Percentiles rank a stretch among this genome's conserved stretches.
phyloP scores from a whole-genome alignment of 805 yeast species.

The Metschnikowia cerradonensis region DNA sequence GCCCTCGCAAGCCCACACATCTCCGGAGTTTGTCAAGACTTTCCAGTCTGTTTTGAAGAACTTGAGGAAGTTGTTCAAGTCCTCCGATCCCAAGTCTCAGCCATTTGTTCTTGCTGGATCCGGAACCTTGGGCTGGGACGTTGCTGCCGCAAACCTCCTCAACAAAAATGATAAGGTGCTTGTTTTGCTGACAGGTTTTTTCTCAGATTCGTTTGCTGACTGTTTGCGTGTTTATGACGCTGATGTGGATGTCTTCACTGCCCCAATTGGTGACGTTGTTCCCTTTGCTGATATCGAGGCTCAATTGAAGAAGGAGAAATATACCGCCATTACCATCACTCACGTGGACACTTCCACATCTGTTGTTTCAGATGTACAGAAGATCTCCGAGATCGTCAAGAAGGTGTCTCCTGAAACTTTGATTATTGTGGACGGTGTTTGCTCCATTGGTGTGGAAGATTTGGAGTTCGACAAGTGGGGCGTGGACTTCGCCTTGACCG shows the following conservation, averaged over 20 bases:
- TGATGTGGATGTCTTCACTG: conserved; percentile 67
- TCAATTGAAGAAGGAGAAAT: conserved; percentile 49
- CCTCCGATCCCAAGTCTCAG: conserved; percentile 64
- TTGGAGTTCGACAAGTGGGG: conserved; percentile 87
- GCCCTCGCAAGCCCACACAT: conserved; percentile 86
- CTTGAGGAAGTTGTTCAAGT: conserved; percentile 71
- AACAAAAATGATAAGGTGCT: conserved; percentile 61
- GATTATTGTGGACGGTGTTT: conserved; percentile 88
- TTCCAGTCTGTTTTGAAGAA: conserved; percentile 67
- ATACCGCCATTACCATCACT: conserved; percentile 75
- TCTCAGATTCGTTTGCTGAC: conserved; percentile 79
- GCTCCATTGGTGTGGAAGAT: conserved; percentile 88
- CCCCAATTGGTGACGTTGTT: conserved; percentile 71
- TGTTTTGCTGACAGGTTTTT: conserved; percentile 86
- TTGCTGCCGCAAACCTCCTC: conserved; percentile 74
- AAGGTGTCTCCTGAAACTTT: conserved; percentile 72
- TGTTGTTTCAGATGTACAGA: conserved; percentile 71
- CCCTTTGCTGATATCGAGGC: conserved; percentile 52
- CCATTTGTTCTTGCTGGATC: conserved; percentile 83
- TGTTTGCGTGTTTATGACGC: conserved; percentile 69
- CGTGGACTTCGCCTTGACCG: conserved; percentile 81
- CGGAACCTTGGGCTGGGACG: conserved; percentile 95
- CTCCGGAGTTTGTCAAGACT: conserved; percentile 72
- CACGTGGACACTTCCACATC: conserved; percentile 98
- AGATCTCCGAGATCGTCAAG: conserved; percentile 58